These are phyloP conservation scores for Vitis rupestris DNA, from an alignment of 164 flowering plant species.

Conservation along the genomic window DNA sequence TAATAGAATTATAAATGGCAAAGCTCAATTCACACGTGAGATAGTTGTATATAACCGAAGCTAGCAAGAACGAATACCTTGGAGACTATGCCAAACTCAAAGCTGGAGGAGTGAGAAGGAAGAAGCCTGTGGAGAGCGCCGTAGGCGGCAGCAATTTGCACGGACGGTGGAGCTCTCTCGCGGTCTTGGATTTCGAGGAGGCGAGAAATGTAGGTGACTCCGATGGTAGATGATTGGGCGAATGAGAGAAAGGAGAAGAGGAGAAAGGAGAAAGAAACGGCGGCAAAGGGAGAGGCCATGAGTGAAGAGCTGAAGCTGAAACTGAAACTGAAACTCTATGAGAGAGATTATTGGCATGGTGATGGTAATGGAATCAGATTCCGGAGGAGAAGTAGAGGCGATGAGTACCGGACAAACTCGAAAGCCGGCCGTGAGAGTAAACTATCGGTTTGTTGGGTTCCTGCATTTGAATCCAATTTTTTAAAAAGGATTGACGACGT, in stretches of 20 bases:
- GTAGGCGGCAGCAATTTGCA: conserved; percentile 55
- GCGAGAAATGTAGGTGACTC: conserved; percentile 43
- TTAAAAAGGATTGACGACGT: too few species aligned
- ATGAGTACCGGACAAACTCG: neutral
- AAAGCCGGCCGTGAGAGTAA: conserved; percentile 1
- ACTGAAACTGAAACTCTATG: neutral
- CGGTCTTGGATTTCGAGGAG: conserved; percentile 56
- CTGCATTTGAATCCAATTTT: too few species aligned
- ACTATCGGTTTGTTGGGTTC: too few species aligned
- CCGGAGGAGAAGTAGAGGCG: neutral
- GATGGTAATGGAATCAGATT: neutral
- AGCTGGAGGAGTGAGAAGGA: conserved; percentile 60
- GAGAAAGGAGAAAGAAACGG: conserved; percentile 11
- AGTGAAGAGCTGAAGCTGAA: neutral
- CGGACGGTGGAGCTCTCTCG: conserved; percentile 49
- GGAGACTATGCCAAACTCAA: conserved; percentile 53
- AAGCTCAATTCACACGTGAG: too few species aligned
- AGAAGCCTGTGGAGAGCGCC: conserved; percentile 53
- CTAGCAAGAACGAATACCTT: conserved; percentile 28
- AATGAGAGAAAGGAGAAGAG: conserved; percentile 4
- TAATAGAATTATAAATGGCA: too few species aligned
- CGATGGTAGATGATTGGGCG: conserved; percentile 41
- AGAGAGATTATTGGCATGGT: neutral
- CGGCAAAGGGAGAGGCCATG: conserved; percentile 25
- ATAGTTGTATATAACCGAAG: too few species aligned